Conservation (phyloP, 345 rosid genomes). For the Salix caprea region DNA sequence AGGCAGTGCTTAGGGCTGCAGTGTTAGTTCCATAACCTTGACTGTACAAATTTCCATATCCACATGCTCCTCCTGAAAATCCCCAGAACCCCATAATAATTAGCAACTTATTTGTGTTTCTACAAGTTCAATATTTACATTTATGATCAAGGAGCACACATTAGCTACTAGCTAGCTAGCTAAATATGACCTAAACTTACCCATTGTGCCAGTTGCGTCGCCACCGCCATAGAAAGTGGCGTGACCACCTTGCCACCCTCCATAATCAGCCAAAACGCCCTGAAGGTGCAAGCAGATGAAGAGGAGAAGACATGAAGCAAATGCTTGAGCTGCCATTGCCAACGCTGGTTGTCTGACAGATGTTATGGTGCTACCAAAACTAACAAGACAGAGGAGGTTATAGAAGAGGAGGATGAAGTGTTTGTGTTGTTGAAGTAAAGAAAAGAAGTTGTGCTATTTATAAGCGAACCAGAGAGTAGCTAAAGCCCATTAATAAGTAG, state of each 20-base stretch:
- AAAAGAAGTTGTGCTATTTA: constrained; percentile 12
- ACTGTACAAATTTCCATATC: constrained; percentile 25
- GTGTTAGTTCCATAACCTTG: constrained; percentile 28
- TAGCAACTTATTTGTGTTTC: too few species aligned
- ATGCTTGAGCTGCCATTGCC: constrained; percentile 23
- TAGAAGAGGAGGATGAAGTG: not conserved
- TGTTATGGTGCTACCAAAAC: not conserved
- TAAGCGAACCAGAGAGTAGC: constrained; percentile 9
- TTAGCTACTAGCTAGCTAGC: too few species aligned
- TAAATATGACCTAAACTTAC: constrained; percentile 3
- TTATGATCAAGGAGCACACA: too few species aligned
- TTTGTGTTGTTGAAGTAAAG: not conserved
- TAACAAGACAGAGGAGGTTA: not conserved
- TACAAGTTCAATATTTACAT: too few species aligned
- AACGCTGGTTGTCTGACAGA: not conserved
- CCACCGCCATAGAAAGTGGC: constrained; percentile 51
- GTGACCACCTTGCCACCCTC: constrained; percentile 42
- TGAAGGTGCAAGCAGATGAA: constrained; percentile 7
- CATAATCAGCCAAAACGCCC: constrained; percentile 20
- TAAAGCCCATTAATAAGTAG: not conserved
- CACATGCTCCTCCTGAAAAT: constrained; percentile 24
- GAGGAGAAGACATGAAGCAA: constrained; percentile 6
- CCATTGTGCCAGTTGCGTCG: constrained; percentile 48
- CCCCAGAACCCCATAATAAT: not conserved
- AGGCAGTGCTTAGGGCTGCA: constrained; percentile 25